phyloP scores from a whole-genome alignment of 2,329 filamentous ascomycete species.

The Alternaria gaisen region DNA sequence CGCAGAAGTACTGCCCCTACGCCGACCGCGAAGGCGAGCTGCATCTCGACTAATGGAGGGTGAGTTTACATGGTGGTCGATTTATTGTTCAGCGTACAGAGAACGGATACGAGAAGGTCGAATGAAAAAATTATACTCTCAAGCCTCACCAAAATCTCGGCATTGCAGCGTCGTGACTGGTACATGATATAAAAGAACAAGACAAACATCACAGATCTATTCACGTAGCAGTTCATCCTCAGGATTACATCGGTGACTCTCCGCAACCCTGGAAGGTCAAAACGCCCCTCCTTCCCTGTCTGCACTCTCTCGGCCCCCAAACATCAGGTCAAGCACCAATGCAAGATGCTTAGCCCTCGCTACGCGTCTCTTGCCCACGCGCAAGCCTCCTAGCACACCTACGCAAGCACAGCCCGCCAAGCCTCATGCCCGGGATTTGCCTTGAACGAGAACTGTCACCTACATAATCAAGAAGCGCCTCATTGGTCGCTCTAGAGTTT shows the following conservation, averaged over 20 bases:
- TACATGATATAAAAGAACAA: no score
- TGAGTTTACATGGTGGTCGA: neutral
- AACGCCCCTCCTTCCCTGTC: no score
- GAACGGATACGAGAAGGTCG: neutral
- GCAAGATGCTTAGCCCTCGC: neutral
- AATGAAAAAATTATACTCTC: neutral
- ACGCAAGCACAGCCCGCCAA: neutral
- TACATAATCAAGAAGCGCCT: neutral
- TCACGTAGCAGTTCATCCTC: neutral
- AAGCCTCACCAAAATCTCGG: neutral
- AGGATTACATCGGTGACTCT: no score
- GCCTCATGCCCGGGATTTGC: neutral
- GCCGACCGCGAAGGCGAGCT: conserved; percentile 39
- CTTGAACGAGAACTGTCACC: neutral
- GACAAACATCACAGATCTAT: neutral
- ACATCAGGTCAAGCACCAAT: neutral
- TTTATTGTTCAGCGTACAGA: neutral
- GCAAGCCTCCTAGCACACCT: neutral
- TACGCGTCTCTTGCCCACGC: neutral
- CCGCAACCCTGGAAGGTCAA: no score
- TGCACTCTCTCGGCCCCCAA: neutral
- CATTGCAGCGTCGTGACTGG: no score
- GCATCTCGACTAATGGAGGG: conserved; percentile 32
- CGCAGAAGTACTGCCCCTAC: conserved; percentile 49
- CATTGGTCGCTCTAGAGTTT: neutral